Evolutionary conservation across 164 flowering plant species (phyloP).

Genomic region (Malania oleifera): DNA sequence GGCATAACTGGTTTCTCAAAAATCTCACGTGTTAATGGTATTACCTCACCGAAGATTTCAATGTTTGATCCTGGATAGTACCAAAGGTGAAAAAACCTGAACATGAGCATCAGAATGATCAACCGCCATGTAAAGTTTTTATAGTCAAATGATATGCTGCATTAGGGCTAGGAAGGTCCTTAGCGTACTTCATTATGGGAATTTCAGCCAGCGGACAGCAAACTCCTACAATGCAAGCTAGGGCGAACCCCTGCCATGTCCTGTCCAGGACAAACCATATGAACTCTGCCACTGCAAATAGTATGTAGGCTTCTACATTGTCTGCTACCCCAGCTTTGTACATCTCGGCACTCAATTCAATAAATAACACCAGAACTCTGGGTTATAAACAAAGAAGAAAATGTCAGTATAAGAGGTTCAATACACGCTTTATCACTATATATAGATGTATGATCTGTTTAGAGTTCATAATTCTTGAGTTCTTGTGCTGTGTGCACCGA

Average conservation of each 20-base stretch:
- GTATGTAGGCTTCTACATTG: conserved; percentile 62
- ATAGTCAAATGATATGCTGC: too few species aligned
- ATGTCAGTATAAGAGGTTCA: background rate
- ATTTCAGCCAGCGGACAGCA: conserved; percentile 83
- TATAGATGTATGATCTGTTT: too few species aligned
- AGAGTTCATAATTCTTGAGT: too few species aligned
- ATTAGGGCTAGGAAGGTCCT: too few species aligned
- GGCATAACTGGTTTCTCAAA: too few species aligned
- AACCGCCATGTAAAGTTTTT: background rate
- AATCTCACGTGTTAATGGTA: too few species aligned
- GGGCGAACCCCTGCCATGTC: conserved; percentile 61
- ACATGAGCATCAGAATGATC: background rate
- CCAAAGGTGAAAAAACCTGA: conserved; percentile 81
- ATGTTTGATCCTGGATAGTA: conserved; percentile 76
- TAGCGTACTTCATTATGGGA: conserved; percentile 91
- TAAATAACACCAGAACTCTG: conserved; percentile 63
- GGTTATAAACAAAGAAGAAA: background rate
- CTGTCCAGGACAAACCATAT: conserved; percentile 65
- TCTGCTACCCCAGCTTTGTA: conserved; percentile 80
- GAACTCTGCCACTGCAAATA: conserved; percentile 73
- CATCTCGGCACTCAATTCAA: conserved; percentile 79
- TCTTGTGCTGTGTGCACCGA: too few species aligned
- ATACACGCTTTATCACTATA: too few species aligned
- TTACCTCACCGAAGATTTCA: conserved; percentile 72
- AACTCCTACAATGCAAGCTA: conserved; percentile 70